Base-by-base conservation (phyloP, 2,329 filamentous ascomycete genomes). In the Fulvia fulva region DNA sequence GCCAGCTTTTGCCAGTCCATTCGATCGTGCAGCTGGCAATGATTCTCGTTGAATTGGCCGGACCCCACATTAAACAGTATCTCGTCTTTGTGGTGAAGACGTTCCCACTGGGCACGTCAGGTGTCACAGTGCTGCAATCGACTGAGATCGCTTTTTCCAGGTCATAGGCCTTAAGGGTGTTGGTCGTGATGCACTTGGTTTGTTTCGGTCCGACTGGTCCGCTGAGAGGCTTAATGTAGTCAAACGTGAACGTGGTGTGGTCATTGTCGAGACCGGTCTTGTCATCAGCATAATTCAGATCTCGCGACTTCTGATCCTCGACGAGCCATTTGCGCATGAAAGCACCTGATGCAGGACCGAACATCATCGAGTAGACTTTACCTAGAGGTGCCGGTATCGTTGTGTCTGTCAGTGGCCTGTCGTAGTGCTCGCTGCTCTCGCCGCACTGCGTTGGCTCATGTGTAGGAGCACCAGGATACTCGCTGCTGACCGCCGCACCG, bases 1-100 rank as follows among this genome's bases (percentile, higher is more conserved):
- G 78, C 94, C 94, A 99, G 78, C 92, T 97, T 81, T 97, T 99
- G 67, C 92, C 92, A 3, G 88, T 87, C 95, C 95, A 99, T 70
- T 99, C 95, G 45, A 97, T 89, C 1, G 86, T 88, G 73, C 91
- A 97, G 65, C 88, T 97, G 77, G 93, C 88, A 61, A 94, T 85
- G 28, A 99, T 77, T 26, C 91, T 84, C 1, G 95, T 99, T 41
- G 85, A 79, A 68, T 96, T 96, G 62, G 87, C 87, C 52, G 94
- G 86, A 3, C 87, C 91, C 94, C 94, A 99, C 53, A 90, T 90
- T 22, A 99, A 80, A 70, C 95, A 96, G 70, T 97, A 99, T 67
- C 89, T 90, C 2, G 94, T 99, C 76, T 97, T 97, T 47, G 90
- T 89, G 37, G 84, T 83, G 71, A 99, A 99, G 3, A 96, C 84